Percentiles rank a stretch among this genome's conserved stretches.
Conservation (phyloP, 352 stramenopile species). For the Phytophthora macrochlamydospora region DNA sequence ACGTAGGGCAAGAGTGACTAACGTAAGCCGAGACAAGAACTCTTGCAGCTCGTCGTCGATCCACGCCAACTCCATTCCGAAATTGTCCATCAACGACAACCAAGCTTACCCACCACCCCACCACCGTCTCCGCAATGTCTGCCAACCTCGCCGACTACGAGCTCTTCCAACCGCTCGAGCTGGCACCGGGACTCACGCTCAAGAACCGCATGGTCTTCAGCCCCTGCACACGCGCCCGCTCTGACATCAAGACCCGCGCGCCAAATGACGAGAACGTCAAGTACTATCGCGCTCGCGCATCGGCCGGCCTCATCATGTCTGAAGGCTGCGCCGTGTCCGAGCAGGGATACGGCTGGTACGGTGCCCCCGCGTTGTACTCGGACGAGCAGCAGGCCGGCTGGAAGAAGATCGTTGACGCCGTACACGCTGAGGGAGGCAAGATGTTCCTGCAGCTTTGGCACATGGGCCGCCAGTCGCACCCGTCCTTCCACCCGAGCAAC, state of each 20-base stretch:
- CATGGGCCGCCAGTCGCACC: not conserved
- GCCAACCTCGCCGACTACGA: not conserved
- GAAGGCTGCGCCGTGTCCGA: not conserved
- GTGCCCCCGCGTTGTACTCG: not conserved
- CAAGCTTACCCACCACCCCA: not conserved
- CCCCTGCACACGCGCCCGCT: not conserved
- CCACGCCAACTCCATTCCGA: no score
- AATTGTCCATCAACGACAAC: not conserved
- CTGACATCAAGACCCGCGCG: not conserved
- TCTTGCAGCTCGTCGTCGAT: not conserved
- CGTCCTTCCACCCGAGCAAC: not conserved
- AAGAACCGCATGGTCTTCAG: not conserved
- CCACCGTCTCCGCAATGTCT: not conserved
- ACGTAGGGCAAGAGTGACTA: no score
- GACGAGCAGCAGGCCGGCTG: not conserved
- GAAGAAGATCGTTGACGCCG: not conserved
- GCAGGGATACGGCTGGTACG: not conserved
- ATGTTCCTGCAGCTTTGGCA: not conserved
- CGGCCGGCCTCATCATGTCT: not conserved
- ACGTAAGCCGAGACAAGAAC: not conserved
- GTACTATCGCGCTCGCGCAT: not conserved
- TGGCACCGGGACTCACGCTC: not conserved
- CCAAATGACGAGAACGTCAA: not conserved
- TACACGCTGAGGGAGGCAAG: not conserved
- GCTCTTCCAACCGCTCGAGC: not conserved